phyloP scores from a whole-genome alignment of 176 grass and related monocot genomes.

The Alopecurus myosuroides region DNA sequence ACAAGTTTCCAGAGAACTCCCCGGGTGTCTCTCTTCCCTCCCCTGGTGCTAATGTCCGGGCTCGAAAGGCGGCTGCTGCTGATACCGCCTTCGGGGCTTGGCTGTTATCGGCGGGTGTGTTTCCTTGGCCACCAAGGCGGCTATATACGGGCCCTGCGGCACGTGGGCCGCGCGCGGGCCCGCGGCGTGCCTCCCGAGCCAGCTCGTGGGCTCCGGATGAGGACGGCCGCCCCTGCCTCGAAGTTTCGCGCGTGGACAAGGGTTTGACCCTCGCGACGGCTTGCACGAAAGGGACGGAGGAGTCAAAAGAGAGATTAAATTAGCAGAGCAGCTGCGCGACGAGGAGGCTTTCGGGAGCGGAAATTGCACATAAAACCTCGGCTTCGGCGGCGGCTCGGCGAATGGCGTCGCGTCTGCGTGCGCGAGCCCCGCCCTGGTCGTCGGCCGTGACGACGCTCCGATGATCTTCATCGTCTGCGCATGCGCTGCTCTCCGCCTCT shows the following conservation, averaged over 20 bases:
- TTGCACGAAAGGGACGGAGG: background rate
- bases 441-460: background rate
- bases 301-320: constrained; percentile 1
- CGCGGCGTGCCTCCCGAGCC: no score
- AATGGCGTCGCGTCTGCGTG: background rate
- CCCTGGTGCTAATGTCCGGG: background rate
- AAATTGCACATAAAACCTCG: background rate
- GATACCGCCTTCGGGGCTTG: background rate
- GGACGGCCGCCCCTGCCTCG: background rate
- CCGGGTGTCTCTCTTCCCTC: background rate
- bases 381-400: background rate
- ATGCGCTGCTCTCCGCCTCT: background rate
- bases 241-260: constrained; percentile 40
- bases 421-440: background rate
- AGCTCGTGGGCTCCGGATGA: constrained; percentile 33
- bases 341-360: background rate
- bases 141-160: constrained; percentile 23
- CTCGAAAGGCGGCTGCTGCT: constrained; percentile 21
- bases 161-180: background rate
- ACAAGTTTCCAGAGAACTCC: background rate
- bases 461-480: background rate
- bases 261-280: constrained; percentile 12
- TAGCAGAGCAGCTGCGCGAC: background rate
- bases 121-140: constrained; percentile 21
- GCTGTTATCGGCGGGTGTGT: background rate